Evolutionary conservation across 2,329 filamentous ascomycete species (phyloP), one percentile per base, ranked within the genome.

Genomic region (Metarhizium album): DNA sequence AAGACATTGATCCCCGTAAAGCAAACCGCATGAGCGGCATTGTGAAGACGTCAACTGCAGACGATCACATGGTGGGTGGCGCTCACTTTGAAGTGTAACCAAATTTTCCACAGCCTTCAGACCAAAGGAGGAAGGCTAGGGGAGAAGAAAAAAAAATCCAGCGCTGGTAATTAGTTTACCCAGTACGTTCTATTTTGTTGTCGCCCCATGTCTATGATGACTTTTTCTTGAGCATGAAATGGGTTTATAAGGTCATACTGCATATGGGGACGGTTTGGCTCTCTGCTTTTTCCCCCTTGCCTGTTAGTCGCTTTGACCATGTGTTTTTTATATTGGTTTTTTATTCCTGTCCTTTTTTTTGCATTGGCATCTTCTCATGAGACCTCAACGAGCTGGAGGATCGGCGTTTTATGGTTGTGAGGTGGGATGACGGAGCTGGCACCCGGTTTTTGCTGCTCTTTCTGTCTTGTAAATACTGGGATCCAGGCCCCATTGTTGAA

Each of bases 11-110:
- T 56, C 68, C 68, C 45, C 70, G 70, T 55, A 76, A 70, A 59
- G 64, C 67, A 40, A 81, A 81, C 59, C 73, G 79, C 48, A 84
- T 84, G 80, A 84, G 80, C 61, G 81, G 81, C 43, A 76, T 83
- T 55, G 72, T 80, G 47, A 78, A 74, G 62, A 78, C 75, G 45
- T 71, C 71, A 49, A 72, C 71, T 52, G 72, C 79, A 57, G 82
- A 85, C 53, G 79, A 83, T 61, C 74, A 80, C 55, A 80, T 83
- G 72, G 79, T 86, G 59, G 78, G 75, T 56, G 73, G 73, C 52
- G 74, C 76, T 46, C 76, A 82, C 52, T 84, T 86, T 66, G 80
- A 86, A 63, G 74, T 80, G 67, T 84, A 72, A 75, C 14, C 33
- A 23, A 20, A 33, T 43, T 37, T 7, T 7, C n/a, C n/a, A 24